A percentile compares a stretch with the other conserved stretches of the same genome.
These are phyloP conservation scores for Cornus suecica DNA, from an alignment of 148 eudicot species.

Conservation along the genomic window DNA sequence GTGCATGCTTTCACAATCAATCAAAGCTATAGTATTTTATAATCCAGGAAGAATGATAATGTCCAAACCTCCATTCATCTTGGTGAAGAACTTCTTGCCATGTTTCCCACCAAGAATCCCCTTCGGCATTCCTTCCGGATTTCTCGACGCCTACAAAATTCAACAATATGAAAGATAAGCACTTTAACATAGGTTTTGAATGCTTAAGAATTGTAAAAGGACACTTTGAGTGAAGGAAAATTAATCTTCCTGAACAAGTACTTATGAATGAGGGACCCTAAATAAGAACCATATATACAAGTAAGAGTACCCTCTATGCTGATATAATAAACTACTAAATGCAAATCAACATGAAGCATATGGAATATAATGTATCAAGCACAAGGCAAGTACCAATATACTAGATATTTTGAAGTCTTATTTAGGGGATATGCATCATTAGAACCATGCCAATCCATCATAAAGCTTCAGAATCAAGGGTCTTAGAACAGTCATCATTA, in stretches of 20 bases:
- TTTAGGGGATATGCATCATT: not conserved
- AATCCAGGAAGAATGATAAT: not conserved
- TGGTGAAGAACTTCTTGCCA: constrained; percentile 99
- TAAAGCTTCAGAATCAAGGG: not conserved
- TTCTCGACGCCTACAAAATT: constrained; percentile 75
- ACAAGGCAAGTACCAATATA: not conserved
- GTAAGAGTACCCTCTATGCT: not conserved
- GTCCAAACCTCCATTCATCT: constrained; percentile 92
- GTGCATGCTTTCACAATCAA: not conserved
- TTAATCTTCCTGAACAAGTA: not conserved
- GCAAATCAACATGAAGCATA: constrained; percentile 1
- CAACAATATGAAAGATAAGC: constrained; percentile 7
- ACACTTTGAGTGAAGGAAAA: not conserved
- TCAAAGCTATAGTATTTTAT: not conserved
- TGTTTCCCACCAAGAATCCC: constrained; percentile 99
- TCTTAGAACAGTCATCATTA: not conserved
- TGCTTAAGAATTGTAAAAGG: not conserved
- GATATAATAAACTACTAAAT: not conserved
- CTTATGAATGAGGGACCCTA: not conserved
- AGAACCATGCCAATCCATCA: not conserved
- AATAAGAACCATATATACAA: not conserved
- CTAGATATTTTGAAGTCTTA: not conserved
- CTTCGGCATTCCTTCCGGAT: constrained; percentile 94
- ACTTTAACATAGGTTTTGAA: not conserved
- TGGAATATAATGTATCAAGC: not conserved